Conservation (phyloP, 1,139 yeast species). For the Komagataea norvegica region DNA sequence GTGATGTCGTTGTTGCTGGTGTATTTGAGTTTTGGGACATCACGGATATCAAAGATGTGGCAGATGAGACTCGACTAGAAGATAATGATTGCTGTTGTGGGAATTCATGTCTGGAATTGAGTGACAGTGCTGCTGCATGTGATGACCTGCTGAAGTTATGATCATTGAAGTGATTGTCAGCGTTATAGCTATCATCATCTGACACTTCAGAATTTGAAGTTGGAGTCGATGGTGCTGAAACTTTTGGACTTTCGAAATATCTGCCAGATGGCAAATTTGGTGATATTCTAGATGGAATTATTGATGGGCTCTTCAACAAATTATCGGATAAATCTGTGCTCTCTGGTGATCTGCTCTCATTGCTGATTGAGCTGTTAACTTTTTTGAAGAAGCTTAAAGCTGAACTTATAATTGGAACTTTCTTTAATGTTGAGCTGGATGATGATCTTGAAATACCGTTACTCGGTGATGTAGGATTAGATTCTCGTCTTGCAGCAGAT, state of each 20-base stretch:
- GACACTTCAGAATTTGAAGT: slow-evolving; percentile 24
- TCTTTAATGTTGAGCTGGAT: slow-evolving; percentile 30
- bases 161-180: too few species aligned
- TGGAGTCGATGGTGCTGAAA: slow-evolving; percentile 16
- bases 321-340: neutral
- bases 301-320: slow-evolving; percentile 7
- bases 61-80: slow-evolving; percentile 15
- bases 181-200: too few species aligned
- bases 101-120: slow-evolving; percentile 20
- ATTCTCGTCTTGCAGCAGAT: slow-evolving; percentile 1
- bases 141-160: too few species aligned
- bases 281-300: slow-evolving; percentile 11
- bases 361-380: slow-evolving; percentile 13
- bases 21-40: slow-evolving; percentile 7
- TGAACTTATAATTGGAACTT: slow-evolving; percentile 25
- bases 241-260: slow-evolving; percentile 7
- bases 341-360: slow-evolving; percentile 5
- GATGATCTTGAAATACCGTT: slow-evolving; percentile 29
- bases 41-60: slow-evolving; percentile 15
- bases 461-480: slow-evolving; percentile 8
- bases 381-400: slow-evolving; percentile 30
- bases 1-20: too few species aligned
- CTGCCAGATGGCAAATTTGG: slow-evolving; percentile 6
- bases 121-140: slow-evolving; percentile 1
- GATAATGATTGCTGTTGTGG: slow-evolving; percentile 14